phyloP scores from a whole-genome alignment of 805 yeast genomes.

The Teunomyces lycoperdinae region DNA sequence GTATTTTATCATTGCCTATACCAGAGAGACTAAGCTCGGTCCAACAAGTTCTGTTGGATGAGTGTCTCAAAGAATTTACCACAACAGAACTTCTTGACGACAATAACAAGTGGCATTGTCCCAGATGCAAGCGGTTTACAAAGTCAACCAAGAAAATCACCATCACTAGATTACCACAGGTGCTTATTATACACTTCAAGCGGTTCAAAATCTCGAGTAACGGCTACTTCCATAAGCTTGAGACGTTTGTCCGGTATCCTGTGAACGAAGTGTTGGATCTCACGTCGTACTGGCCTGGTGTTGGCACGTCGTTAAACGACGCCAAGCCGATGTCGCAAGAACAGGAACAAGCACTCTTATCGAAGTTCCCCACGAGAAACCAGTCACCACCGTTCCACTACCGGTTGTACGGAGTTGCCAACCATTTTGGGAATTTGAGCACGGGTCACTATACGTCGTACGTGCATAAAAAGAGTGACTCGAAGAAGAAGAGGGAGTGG shows the following conservation, averaged over 20 bases:
- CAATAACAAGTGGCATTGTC: conserved; percentile 83
- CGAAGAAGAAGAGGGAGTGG: conserved; percentile 59
- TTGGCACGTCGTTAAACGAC: conserved; percentile 27
- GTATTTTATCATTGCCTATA: conserved; percentile 76
- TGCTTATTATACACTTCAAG: conserved; percentile 80
- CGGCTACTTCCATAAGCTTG: conserved; percentile 53
- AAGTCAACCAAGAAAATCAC: conserved; percentile 65
- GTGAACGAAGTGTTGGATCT: conserved; percentile 53
- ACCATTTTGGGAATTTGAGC: conserved; percentile 77
- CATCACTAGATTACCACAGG: conserved; percentile 75
- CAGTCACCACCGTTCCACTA: conserved; percentile 81
- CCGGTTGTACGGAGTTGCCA: conserved; percentile 74
- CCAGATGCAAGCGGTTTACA: conserved; percentile 62
- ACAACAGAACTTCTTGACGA: conserved; percentile 71
- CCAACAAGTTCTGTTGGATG: conserved; percentile 39
- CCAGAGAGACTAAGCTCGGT: conserved; percentile 44
- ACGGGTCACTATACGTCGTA: conserved; percentile 90
- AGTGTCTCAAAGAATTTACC: conserved; percentile 76
- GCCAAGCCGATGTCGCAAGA: conserved; percentile 30
- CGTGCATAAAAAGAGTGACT: conserved; percentile 53
- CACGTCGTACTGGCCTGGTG: conserved; percentile 69
- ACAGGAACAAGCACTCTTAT: conserved; percentile 43
- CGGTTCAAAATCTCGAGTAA: conserved; percentile 58
- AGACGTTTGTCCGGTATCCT: conserved; percentile 69
- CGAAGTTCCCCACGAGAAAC: conserved; percentile 60